These are phyloP conservation scores for Dichomitus squalens DNA, from an alignment of 1,284 basidiomycete genomes.

Conservation along the genomic window DNA sequence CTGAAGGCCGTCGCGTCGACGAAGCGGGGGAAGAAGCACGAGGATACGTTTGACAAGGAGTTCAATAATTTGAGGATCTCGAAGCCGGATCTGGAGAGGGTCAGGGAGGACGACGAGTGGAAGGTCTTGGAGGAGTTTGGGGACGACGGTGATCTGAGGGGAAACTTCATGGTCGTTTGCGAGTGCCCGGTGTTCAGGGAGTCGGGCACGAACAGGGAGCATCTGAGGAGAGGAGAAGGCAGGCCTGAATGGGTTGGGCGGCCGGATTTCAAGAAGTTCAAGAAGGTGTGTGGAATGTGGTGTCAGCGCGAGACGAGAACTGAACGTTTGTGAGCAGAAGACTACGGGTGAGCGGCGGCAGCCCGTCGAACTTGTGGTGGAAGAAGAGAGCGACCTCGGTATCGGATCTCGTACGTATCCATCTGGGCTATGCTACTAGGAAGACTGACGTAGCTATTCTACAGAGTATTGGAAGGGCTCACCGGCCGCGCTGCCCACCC, in stretches of 20 bases:
- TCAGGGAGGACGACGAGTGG: constrained; percentile 56
- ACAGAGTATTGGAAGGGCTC: constrained; percentile 57
- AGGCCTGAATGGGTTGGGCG: constrained; percentile 55
- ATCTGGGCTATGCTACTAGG: neutral
- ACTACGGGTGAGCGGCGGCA: constrained; percentile 33
- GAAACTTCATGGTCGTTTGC: constrained; percentile 86
- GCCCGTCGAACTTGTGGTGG: constrained; percentile 54
- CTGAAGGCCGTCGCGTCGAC: constrained; percentile 74
- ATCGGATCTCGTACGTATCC: constrained; percentile 49
- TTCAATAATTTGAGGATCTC: constrained; percentile 83
- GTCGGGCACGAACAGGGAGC: constrained; percentile 31
- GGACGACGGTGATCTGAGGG: constrained; percentile 63
- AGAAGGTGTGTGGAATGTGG: constrained; percentile 52
- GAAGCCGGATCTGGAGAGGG: constrained; percentile 54
- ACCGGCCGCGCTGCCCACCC: constrained; percentile 21
- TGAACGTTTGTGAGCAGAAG: constrained; percentile 30
- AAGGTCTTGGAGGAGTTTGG: constrained; percentile 74
- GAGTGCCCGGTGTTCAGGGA: constrained; percentile 63
- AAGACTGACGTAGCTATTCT: neutral
- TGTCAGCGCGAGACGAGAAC: neutral
- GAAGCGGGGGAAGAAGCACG: constrained; percentile 67
- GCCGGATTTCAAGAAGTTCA: constrained; percentile 88
- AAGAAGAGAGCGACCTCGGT: constrained; percentile 57
- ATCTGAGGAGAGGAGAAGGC: constrained; percentile 26
- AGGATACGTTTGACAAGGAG: constrained; percentile 81